Evolutionary conservation across 768 basidiomycete species (phyloP).

Genomic region (Collybia mongolica): DNA sequence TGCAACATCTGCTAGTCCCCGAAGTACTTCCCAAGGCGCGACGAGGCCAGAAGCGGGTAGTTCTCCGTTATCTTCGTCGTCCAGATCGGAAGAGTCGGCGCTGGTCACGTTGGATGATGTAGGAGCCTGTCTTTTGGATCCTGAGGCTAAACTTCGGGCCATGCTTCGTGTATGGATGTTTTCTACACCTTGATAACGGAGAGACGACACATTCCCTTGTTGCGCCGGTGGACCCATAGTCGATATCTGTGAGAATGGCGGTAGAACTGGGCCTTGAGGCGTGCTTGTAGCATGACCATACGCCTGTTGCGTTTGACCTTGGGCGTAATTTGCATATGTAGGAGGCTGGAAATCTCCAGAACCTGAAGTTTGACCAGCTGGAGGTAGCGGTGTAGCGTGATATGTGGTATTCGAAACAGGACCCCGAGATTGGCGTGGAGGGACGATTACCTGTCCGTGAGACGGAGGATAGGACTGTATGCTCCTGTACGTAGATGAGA

Average conservation of each 20-base stretch:
- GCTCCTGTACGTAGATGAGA: slow-evolving; percentile 66
- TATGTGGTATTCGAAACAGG: slow-evolving; percentile 30
- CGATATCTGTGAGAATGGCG: slow-evolving; percentile 71
- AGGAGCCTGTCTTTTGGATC: slow-evolving; percentile 60
- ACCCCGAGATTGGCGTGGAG: slow-evolving; percentile 12
- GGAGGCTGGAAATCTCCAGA: slow-evolving; percentile 42
- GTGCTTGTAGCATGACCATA: slow-evolving; percentile 29
- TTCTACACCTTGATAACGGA: slow-evolving; percentile 56
- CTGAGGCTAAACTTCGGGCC: slow-evolving; percentile 35
- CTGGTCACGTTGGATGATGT: slow-evolving; percentile 69
- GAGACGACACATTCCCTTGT: slow-evolving; percentile 54
- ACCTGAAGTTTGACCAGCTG: slow-evolving; percentile 29
- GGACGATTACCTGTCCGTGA: slow-evolving; percentile 21
- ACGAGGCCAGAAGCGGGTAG: slow-evolving; percentile 79
- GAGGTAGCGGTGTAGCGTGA: slow-evolving; percentile 31
- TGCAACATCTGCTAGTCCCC: slow-evolving; percentile 80
- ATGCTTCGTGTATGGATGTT: slow-evolving; percentile 28
- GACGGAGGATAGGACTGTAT: slow-evolving; percentile 30
- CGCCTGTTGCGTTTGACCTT: slow-evolving; percentile 32
- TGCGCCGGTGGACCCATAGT: slow-evolving; percentile 49
- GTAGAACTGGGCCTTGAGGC: slow-evolving; percentile 52
- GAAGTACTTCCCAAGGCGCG: slow-evolving; percentile 84
- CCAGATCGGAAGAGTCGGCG: slow-evolving; percentile 81
- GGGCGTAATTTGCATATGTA: slow-evolving; percentile 40
- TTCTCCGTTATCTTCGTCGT: slow-evolving; percentile 80